A percentile compares a stretch with the other conserved stretches of the same genome.
Conservation (phyloP, 139 green algal genomes). For the Coccomyxa sp. region DNA sequence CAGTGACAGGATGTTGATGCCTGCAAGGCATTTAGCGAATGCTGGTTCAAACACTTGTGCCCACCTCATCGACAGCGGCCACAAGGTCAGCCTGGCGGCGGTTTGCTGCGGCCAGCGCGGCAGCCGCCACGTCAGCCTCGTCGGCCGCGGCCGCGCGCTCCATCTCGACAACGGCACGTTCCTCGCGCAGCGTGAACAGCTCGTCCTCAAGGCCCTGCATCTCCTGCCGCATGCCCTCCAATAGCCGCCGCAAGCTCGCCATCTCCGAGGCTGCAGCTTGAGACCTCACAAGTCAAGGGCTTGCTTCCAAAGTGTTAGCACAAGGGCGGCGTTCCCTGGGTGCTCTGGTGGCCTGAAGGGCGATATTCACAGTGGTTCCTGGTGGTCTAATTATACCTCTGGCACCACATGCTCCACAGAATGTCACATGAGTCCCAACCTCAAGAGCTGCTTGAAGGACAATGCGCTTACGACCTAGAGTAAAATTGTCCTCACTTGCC, state of each 20-base stretch:
- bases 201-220: conserved; percentile 14
- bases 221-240: conserved; percentile 12
- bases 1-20: background rate
- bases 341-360: too few relatives aligned
- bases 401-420: too few relatives aligned
- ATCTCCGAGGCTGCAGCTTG: conserved; percentile 13
- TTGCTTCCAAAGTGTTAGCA: background rate
- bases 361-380: too few relatives aligned
- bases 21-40: background rate
- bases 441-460: too few relatives aligned
- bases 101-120: background rate
- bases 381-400: too few relatives aligned
- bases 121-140: conserved; percentile 5
- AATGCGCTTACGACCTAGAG: too few relatives aligned
- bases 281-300: background rate
- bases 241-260: conserved; percentile 1
- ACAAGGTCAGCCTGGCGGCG: conserved; percentile 8
- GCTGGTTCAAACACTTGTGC: background rate
- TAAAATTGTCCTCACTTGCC: too few relatives aligned
- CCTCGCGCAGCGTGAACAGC: conserved; percentile 4
- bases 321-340: background rate
- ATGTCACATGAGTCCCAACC: too few relatives aligned
- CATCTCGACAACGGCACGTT: conserved; percentile 1
- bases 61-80: conserved; percentile 7
- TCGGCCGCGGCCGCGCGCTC: conserved; percentile 7